A percentile compares a stretch with the other conserved stretches of the same genome.
Evolutionary conservation across 495 filamentous ascomycete species (phyloP).

Genomic region (Trichocladium antarcticum): DNA sequence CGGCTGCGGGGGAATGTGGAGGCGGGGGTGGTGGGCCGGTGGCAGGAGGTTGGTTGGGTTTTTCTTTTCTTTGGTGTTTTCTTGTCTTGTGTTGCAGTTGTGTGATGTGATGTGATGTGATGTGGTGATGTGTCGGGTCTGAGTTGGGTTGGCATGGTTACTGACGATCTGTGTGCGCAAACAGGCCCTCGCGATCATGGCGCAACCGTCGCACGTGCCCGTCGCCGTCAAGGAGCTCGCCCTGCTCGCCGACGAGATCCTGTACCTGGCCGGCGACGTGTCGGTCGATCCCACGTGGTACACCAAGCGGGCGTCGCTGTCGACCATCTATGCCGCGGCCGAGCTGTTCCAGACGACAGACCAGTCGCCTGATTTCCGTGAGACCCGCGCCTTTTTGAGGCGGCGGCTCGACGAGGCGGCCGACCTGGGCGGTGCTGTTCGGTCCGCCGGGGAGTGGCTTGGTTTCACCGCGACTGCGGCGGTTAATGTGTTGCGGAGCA

Average conservation of each 20-base stretch:
- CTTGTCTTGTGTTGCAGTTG: too few species aligned
- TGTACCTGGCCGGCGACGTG: constrained; percentile 68
- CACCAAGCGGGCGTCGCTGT: constrained; percentile 67
- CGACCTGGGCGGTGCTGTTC: constrained; percentile 46
- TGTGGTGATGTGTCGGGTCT: too few species aligned
- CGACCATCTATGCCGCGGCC: constrained; percentile 69
- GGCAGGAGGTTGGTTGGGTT: constrained; percentile 62
- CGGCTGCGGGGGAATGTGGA: constrained; percentile 59
- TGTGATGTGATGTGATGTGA: too few species aligned
- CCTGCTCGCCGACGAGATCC: constrained; percentile 75
- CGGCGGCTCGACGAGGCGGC: constrained; percentile 61
- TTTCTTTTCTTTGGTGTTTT: background rate
- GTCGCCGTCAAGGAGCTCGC: constrained; percentile 70
- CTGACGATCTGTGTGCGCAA: too few species aligned
- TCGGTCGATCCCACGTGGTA: constrained; percentile 84
- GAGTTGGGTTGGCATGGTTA: too few species aligned
- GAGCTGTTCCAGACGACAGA: constrained; percentile 95
- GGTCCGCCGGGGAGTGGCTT: constrained; percentile 57
- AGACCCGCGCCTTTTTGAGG: constrained; percentile 70
- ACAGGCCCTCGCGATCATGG: constrained; percentile 82
- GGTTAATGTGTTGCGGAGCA: constrained; percentile 52
- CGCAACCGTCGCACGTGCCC: constrained; percentile 63
- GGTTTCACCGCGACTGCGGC: constrained; percentile 60
- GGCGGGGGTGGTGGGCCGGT: constrained; percentile 51
- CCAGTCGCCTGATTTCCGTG: constrained; percentile 47